A percentile compares a stretch with the other conserved stretches of the same genome.
Evolutionary conservation across 768 basidiomycete genomes (phyloP).

Genomic region (Lactifluus subvellereus): DNA sequence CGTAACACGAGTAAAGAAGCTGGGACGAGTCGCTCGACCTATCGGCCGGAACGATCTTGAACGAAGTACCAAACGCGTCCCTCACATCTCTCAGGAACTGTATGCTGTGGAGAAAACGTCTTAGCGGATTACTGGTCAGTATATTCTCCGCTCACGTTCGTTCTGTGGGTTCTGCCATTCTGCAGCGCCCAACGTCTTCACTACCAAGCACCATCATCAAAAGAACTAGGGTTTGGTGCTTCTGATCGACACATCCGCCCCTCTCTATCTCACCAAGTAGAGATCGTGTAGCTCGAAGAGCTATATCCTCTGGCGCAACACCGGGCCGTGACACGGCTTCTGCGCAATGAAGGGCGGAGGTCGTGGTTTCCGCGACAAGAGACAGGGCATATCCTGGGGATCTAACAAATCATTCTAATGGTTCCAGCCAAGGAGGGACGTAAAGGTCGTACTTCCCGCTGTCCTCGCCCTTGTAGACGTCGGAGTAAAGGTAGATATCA

Average conservation of each 20-base stretch:
- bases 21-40: slow-evolving; percentile 47
- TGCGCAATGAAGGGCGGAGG: slow-evolving; percentile 78
- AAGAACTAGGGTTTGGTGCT: slow-evolving; percentile 81
- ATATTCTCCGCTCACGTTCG: slow-evolving; percentile 47
- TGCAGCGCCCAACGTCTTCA: slow-evolving; percentile 90
- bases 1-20: slow-evolving; percentile 84
- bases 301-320: slow-evolving; percentile 89
- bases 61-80: slow-evolving; percentile 82
- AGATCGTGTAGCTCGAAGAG: slow-evolving; percentile 69
- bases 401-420: slow-evolving; percentile 36
- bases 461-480: slow-evolving; percentile 96
- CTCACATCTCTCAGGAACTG: slow-evolving; percentile 85
- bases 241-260: slow-evolving; percentile 88
- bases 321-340: slow-evolving; percentile 83
- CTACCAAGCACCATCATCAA: slow-evolving; percentile 94
- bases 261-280: slow-evolving; percentile 71
- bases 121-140: slow-evolving; percentile 12
- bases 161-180: slow-evolving; percentile 76
- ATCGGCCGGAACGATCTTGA: slow-evolving; percentile 75
- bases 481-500: slow-evolving; percentile 96
- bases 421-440: background rate
- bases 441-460: slow-evolving; percentile 77
- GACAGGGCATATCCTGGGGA: slow-evolving; percentile 95
- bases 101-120: slow-evolving; percentile 47
- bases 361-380: slow-evolving; percentile 87